These are phyloP conservation scores for Wickerhamomyces subpelliculosus DNA, from an alignment of 805 yeast species.

Conservation along the genomic window DNA sequence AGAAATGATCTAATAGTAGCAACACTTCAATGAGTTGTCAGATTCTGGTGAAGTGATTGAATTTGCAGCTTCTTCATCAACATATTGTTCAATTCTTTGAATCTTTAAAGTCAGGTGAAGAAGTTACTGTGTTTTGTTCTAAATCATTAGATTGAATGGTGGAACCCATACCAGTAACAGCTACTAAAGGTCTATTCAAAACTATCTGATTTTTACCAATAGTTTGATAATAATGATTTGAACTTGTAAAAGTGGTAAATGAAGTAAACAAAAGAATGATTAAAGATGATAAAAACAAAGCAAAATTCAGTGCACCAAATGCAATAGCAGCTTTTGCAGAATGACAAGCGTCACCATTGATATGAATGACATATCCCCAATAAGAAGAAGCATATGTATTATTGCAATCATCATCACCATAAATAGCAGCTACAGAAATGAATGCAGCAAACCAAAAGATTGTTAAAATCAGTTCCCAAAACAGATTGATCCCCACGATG, in stretches of 20 bases:
- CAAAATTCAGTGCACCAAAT: conserved; percentile 13
- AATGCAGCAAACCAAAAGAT: conserved; percentile 13
- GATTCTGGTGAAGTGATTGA: too few species aligned
- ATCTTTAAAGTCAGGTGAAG: too few species aligned
- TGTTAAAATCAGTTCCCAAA: conserved; percentile 9
- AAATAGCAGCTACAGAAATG: conserved; percentile 12
- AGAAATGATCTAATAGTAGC: too few species aligned
- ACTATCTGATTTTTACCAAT: conserved; percentile 1
- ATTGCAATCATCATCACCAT: conserved; percentile 11
- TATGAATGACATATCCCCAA: too few species aligned
- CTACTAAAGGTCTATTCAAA: not conserved
- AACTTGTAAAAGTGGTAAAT: not conserved
- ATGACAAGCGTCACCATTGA: conserved; percentile 9
- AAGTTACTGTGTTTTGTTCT: too few species aligned
- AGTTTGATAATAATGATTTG: not conserved
- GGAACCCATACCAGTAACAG: too few species aligned
- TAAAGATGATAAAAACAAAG: too few species aligned
- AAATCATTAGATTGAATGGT: too few species aligned
- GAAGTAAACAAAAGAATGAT: conserved; percentile 1
- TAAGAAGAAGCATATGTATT: too few species aligned
- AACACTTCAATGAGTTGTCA: too few species aligned
- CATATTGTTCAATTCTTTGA: too few species aligned
- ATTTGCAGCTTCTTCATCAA: too few species aligned
- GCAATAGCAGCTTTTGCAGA: conserved; percentile 16
- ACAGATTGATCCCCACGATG: conserved; percentile 9